These are phyloP conservation scores for Raffaelea deltoideospora DNA, from an alignment of 2,329 filamentous ascomycete genomes.

Conservation along the genomic window DNA sequence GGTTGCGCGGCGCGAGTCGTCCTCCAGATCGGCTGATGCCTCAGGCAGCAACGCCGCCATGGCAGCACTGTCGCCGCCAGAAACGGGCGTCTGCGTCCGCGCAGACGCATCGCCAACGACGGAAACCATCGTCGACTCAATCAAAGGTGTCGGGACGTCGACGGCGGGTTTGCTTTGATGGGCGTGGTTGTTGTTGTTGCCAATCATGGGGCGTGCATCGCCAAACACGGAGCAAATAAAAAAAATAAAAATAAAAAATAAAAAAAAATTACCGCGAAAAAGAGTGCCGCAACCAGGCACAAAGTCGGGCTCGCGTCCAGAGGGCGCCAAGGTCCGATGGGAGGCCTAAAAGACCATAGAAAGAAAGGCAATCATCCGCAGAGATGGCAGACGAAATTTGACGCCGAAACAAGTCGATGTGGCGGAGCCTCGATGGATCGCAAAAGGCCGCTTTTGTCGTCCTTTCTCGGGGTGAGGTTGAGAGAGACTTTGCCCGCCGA, in stretches of 20 bases:
- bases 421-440: constrained; percentile 36
- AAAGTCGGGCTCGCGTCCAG: constrained; percentile 38
- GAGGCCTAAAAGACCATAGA: constrained; percentile 33
- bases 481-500: constrained; percentile 8
- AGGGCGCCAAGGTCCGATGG: constrained; percentile 28
- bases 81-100: constrained; percentile 33
- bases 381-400: constrained; percentile 31
- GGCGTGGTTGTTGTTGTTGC: constrained; percentile 1
- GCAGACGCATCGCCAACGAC: constrained; percentile 44
- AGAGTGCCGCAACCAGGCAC: no score
- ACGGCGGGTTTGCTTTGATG: no score
- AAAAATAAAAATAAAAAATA: constrained; percentile 15
- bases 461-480: constrained; percentile 10
- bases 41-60: constrained; percentile 38
- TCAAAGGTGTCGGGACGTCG: no score
- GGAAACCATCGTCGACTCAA: constrained; percentile 34
- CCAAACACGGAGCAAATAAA: constrained; percentile 5
- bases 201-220: constrained; percentile 23
- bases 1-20: constrained; percentile 55
- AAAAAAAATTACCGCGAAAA: no score
- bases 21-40: constrained; percentile 43
- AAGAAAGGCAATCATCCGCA: constrained; percentile 33
- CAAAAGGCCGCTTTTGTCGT: constrained; percentile 26
- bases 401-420: constrained; percentile 23
- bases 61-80: constrained; percentile 24